A percentile compares a stretch with the other conserved stretches of the same genome.
Evolutionary conservation across 2,329 filamentous ascomycete species (phyloP).

Genomic region (Canariomyces notabilis): DNA sequence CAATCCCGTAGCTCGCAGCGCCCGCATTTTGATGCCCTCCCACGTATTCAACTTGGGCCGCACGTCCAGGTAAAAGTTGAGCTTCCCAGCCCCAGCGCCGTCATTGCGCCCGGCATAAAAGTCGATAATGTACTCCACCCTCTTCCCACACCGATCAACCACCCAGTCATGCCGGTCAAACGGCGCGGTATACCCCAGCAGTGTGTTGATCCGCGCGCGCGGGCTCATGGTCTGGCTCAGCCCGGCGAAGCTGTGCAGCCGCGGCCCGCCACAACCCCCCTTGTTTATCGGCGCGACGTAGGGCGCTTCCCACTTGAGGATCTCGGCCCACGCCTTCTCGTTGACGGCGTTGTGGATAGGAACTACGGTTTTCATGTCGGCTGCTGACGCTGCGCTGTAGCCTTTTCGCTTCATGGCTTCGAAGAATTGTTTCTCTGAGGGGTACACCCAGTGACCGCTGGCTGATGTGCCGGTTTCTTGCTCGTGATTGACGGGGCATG

Average conservation of each 20-base stretch:
- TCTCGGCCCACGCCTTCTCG: constrained; percentile 91
- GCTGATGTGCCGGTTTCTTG: constrained; percentile 63
- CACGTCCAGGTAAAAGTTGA: constrained; percentile 64
- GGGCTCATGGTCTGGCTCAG: constrained; percentile 67
- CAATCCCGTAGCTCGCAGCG: constrained; percentile 45
- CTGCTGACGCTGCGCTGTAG: constrained; percentile 61
- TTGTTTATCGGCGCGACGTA: constrained; percentile 43
- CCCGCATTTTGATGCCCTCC: constrained; percentile 65
- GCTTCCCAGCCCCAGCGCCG: constrained; percentile 35
- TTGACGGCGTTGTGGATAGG: constrained; percentile 99
- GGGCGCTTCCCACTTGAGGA: constrained; percentile 79
- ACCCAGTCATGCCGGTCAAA: constrained; percentile 99
- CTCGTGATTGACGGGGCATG: constrained; percentile 61
- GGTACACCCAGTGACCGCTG: constrained; percentile 94
- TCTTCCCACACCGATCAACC: constrained; percentile 80
- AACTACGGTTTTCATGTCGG: constrained; percentile 86
- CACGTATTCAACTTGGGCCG: constrained; percentile 63
- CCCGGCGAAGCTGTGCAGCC: constrained; percentile 78
- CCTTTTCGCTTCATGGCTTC: constrained; percentile 92
- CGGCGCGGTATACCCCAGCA: constrained; percentile 82
- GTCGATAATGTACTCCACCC: constrained; percentile 94
- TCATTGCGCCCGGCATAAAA: constrained; percentile 74
- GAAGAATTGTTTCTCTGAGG: constrained; percentile 96
- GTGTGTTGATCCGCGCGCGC: constrained; percentile 72
- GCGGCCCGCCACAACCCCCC: constrained; percentile 61